Percentiles rank a stretch among this genome's conserved stretches.
Conservation (phyloP, 352 stramenopile species). For the Globisporangium perplexum region DNA sequence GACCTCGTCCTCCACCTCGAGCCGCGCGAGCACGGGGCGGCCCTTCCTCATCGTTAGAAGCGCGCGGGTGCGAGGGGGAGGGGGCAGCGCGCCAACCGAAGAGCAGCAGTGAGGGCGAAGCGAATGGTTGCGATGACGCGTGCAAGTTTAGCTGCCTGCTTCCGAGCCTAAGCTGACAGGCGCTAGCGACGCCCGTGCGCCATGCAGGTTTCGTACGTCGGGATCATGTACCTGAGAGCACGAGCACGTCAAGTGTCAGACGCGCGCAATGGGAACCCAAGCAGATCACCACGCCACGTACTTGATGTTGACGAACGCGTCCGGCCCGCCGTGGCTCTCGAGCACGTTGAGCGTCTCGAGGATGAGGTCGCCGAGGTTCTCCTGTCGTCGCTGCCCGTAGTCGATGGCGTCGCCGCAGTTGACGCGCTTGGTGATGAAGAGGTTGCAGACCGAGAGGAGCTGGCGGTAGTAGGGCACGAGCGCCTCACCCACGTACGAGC, state of each 20-base stretch:
- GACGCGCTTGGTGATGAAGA: slow-evolving; percentile 89
- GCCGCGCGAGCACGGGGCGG: slow-evolving; percentile 13
- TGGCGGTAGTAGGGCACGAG: slow-evolving; percentile 92
- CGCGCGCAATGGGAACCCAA: background rate
- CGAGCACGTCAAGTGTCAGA: background rate
- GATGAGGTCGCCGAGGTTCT: slow-evolving; percentile 88
- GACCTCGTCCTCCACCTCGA: slow-evolving; percentile 16
- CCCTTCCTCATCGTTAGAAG: slow-evolving; percentile 11
- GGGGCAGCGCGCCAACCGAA: background rate
- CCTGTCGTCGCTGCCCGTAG: slow-evolving; percentile 85
- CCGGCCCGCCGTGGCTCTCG: slow-evolving; percentile 72
- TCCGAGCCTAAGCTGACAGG: background rate
- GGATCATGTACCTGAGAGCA: slow-evolving; percentile 88
- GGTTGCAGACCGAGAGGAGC: slow-evolving; percentile 89
- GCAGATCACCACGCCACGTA: slow-evolving; percentile 9
- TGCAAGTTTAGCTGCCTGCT: background rate
- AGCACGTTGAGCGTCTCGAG: slow-evolving; percentile 88
- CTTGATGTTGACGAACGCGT: slow-evolving; percentile 95
- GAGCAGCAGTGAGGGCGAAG: background rate
- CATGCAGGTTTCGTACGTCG: slow-evolving; percentile 92
- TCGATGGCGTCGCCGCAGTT: slow-evolving; percentile 93
- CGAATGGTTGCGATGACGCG: background rate
- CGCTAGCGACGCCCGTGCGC: slow-evolving; percentile 13
- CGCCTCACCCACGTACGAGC: slow-evolving; percentile 77
- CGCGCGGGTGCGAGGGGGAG: background rate